These are phyloP conservation scores for Wickerhamiella domercqiae DNA, from an alignment of 805 yeast species.

Conservation along the genomic window DNA sequence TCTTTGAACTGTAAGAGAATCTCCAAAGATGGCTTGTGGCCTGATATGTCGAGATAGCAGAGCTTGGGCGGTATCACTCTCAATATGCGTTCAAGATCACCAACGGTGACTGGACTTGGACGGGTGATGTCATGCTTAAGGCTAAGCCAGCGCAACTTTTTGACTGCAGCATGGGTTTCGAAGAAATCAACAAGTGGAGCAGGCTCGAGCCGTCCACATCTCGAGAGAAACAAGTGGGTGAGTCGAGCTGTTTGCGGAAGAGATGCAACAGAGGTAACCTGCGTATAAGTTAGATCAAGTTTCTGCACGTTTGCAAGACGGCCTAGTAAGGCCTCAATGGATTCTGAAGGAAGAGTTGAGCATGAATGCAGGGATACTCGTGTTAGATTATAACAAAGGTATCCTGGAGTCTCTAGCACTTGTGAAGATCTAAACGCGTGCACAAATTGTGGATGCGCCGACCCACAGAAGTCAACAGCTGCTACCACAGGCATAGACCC, in stretches of 20 bases:
- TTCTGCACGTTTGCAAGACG: slow-evolving; percentile 41
- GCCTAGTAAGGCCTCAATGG: slow-evolving; percentile 42
- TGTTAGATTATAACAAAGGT: slow-evolving; percentile 21
- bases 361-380: slow-evolving; percentile 76
- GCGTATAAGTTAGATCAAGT: slow-evolving; percentile 70
- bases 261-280: slow-evolving; percentile 46
- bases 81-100: slow-evolving; percentile 37
- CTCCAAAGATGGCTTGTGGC: slow-evolving; percentile 38
- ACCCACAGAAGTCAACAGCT: slow-evolving; percentile 79
- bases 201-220: slow-evolving; percentile 54
- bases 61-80: slow-evolving; percentile 27
- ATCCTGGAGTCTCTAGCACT: slow-evolving; percentile 12
- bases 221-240: slow-evolving; percentile 58
- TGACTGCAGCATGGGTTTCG: slow-evolving; percentile 51
- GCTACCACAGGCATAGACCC: slow-evolving; percentile 38
- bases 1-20: slow-evolving; percentile 21
- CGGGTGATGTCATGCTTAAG: slow-evolving; percentile 49
- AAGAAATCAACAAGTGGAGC: slow-evolving; percentile 56
- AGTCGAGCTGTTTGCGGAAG: slow-evolving; percentile 44
- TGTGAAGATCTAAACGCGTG: slow-evolving; percentile 34
- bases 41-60: slow-evolving; percentile 44
- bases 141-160: slow-evolving; percentile 48
- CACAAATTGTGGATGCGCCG: slow-evolving; percentile 50
- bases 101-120: slow-evolving; percentile 36
- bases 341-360: slow-evolving; percentile 50